Evolutionary conservation across 768 basidiomycete genomes (phyloP), one percentile per base, ranked within the genome.

Genomic region (Tylopilus vinaceipallidus): DNA sequence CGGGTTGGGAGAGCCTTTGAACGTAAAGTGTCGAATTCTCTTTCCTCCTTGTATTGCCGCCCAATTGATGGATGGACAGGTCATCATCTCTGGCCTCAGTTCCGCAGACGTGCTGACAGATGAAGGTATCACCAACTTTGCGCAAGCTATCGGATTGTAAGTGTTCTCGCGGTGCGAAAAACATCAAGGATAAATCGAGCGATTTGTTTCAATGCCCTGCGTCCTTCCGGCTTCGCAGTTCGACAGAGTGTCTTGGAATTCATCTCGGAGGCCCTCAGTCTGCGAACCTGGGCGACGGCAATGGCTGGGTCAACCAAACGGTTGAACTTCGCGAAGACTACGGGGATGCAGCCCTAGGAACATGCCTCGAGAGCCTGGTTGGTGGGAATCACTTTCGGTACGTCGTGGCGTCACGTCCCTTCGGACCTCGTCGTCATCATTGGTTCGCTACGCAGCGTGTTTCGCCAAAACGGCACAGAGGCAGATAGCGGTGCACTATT

Each of bases 41-140:
- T 11, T 16, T 13, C 4, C 14, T 16, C 27, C 26, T n/a, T 29
- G 33, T 19, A 42, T 26, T 16, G 38, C 27, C 12, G 27, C 6
- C 12, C 27, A 29, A 29, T 19, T 38, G 14, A 48, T 27, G 9
- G 12, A 22, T 17, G 3, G 3, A 20, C 37, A 77, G 75, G 72
- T 86, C 34, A 84, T 88, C 52, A 75, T 87, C 47, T 87, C 85
- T 5, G 83, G 78, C 1, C 61, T 77, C 36, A 86, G 83, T 53
- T 83, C 81, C 5, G 63, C 80, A 3, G 70, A 41, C 2, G 80
- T 86, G 20, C 76, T 85, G 44, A 82, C 77, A 1, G 72, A 80
- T 49, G 54, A 63, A 30, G 83, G 84, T 1, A 63, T 84, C 45
- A 32, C 80, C 27, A 83, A 82, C 56, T 86, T 73, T 59, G 83